These are phyloP conservation scores for Penicillium sp. DNA, from an alignment of 2,329 filamentous ascomycete genomes.

Conservation along the genomic window DNA sequence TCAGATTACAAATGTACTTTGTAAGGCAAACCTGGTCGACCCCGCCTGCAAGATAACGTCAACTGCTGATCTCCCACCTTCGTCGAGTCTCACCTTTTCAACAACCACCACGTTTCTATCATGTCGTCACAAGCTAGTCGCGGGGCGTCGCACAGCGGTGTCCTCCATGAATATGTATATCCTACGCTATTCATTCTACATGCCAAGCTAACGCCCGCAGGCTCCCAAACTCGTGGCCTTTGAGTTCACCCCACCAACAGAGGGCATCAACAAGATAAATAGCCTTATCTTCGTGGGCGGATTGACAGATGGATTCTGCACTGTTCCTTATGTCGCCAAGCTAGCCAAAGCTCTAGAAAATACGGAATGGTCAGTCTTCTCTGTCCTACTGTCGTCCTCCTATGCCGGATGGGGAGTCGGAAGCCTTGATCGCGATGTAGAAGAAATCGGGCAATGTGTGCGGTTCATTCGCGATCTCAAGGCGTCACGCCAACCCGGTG, in stretches of 20 bases:
- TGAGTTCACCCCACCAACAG: constrained; percentile 35
- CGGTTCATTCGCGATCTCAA: constrained; percentile 49
- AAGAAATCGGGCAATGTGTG: constrained; percentile 55
- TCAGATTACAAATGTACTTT: background rate
- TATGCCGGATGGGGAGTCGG: constrained; percentile 57
- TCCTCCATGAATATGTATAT: constrained; percentile 42
- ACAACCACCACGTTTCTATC: background rate
- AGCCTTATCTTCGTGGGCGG: constrained; percentile 61
- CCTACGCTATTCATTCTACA: background rate
- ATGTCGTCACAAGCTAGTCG: constrained; percentile 18
- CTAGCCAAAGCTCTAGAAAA: constrained; percentile 52
- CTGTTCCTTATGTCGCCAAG: constrained; percentile 53
- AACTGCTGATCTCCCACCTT: constrained; percentile 10
- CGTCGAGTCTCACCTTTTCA: background rate
- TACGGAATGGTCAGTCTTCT: constrained; percentile 54
- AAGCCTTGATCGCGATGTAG: constrained; percentile 54
- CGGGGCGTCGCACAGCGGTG: constrained; percentile 28
- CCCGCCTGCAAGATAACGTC: constrained; percentile 11
- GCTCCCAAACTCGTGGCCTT: constrained; percentile 43
- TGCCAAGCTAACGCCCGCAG: constrained; percentile 23
- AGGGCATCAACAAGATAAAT: constrained; percentile 39
- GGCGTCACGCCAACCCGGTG: constrained; percentile 13
- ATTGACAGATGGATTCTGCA: constrained; percentile 57
- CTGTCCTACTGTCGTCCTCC: constrained; percentile 53
- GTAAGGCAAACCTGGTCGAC: background rate